Base-by-base conservation (phyloP, 371 early-diverging fungal genomes). In the Saksenaea oblongispora region DNA sequence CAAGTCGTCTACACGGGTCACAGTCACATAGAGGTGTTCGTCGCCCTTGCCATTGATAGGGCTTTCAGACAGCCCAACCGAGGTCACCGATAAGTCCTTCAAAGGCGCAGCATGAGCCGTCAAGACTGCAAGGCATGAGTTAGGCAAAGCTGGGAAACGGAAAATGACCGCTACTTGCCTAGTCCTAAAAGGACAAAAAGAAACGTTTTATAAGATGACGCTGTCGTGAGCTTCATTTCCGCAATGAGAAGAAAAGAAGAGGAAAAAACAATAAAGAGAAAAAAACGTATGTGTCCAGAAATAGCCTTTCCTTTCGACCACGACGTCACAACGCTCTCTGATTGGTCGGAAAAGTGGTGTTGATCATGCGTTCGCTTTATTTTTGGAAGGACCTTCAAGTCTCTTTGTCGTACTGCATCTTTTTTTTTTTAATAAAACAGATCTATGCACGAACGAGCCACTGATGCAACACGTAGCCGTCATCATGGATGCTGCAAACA, bases 1-100 rank as follows among this genome's bases (percentile, higher is more conserved):
- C 24, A 92, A 80, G 60, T 89, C 87, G 68, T 92, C 92, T 1
- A 87, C 80, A 34, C 92, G 85, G 58, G 83, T 80, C 18, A 87
- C 87, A n/a, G 86, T 86, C 34, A 89, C 88, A 62, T 75, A 79
- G 42, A 82, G 70, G 57, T 75, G 74, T 22, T 79, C 78, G 56
- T 75, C 74, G 28, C 78, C 76, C n/a, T 72, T 47, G 18, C 39
- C 54, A 34, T 73, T 72, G 17, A 65, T 60, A 17, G 72, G 58
- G 26, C 66, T 59, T 59, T 77, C 76, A 27, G 65, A 60, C 24
- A 82, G 59, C 5, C 79, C 83, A 31, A 82, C 65, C 1, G 83
- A 79, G 7, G 83, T 82, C 18, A 73, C 71, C 11, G 83, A 82
- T 24, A 79, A 39, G 56, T 82, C 83, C 61, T 76, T 65, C 22